Percentiles rank a stretch among this genome's conserved stretches.
phyloP scores from a whole-genome alignment of 805 yeast genomes.

The Suhomyces faveliae region DNA sequence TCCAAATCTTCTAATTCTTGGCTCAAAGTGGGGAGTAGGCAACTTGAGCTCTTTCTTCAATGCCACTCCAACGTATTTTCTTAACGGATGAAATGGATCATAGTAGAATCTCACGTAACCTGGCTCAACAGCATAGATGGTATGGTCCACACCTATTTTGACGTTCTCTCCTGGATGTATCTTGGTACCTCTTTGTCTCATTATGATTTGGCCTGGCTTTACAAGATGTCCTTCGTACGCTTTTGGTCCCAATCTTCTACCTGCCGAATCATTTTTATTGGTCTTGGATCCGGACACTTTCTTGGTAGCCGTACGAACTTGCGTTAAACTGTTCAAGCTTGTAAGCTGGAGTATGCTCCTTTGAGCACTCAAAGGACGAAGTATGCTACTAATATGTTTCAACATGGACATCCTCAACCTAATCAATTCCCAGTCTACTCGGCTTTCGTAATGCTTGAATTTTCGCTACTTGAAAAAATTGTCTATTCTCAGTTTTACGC shows the following conservation, averaged over 20 bases:
- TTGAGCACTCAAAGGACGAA: constrained; percentile 1
- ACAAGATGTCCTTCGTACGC: constrained; percentile 77
- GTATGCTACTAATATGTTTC: constrained; percentile 3
- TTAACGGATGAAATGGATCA: constrained; percentile 94
- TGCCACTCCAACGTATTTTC: constrained; percentile 88
- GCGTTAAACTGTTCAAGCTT: constrained; percentile 18
- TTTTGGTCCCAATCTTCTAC: constrained; percentile 91
- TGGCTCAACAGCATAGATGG: constrained; percentile 86
- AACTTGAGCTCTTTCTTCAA: constrained; percentile 58
- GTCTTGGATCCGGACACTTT: constrained; percentile 95
- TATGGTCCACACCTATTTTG: constrained; percentile 89
- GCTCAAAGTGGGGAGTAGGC: constrained; percentile 91
- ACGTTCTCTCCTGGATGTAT: constrained; percentile 93
- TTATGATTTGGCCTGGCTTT: constrained; percentile 77
- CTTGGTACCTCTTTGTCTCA: constrained; percentile 93
- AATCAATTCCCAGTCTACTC: neutral
- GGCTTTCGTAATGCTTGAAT: neutral
- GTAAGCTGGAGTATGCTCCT: neutral
- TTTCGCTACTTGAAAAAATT: constrained; percentile 4
- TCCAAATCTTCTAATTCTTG: constrained; percentile 84
- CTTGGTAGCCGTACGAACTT: constrained; percentile 87
- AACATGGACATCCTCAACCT: constrained; percentile 4
- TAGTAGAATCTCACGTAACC: constrained; percentile 89
- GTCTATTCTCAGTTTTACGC: constrained; percentile 2
- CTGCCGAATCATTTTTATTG: constrained; percentile 90